A percentile compares a stretch with the other conserved stretches of the same genome.
These are phyloP conservation scores for Cymbopogon citratus DNA, from an alignment of 176 grass and related monocot genomes.

Conservation along the genomic window DNA sequence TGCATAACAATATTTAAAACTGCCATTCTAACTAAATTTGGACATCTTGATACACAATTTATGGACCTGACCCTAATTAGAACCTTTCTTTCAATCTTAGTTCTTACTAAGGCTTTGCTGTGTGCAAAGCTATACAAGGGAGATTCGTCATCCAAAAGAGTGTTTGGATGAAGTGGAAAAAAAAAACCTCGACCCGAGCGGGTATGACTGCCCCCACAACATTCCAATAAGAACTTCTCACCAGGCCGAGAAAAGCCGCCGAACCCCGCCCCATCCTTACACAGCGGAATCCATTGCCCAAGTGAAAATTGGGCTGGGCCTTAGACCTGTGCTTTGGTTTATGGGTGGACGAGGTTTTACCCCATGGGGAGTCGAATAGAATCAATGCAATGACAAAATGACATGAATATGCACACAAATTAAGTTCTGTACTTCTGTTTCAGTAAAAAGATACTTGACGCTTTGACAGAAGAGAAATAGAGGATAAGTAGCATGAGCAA, in stretches of 20 bases:
- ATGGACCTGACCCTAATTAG: not conserved
- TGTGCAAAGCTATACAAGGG: not conserved
- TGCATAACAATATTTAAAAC: not conserved
- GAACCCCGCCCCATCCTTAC: no score
- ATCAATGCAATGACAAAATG: not conserved
- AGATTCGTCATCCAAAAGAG: not conserved
- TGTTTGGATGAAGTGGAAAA: not conserved
- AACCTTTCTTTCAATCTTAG: not conserved
- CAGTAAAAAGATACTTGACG: not conserved
- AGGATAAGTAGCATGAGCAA: not conserved
- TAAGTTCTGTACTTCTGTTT: not conserved
- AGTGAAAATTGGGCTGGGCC: no score
- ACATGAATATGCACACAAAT: not conserved
- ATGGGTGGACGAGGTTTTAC: no score
- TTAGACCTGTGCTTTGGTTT: no score
- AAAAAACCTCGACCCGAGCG: no score
- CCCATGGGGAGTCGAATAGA: no score
- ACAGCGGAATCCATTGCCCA: no score
- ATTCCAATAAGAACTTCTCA: no score
- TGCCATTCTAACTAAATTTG: not conserved
- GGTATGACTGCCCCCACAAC: no score
- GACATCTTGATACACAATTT: not conserved
- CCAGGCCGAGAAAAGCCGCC: no score
- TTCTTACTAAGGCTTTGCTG: not conserved
- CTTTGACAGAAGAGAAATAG: not conserved